Base-by-base conservation (phyloP, 2,329 filamentous ascomycete species). In the Fusarium phyllophilum region DNA sequence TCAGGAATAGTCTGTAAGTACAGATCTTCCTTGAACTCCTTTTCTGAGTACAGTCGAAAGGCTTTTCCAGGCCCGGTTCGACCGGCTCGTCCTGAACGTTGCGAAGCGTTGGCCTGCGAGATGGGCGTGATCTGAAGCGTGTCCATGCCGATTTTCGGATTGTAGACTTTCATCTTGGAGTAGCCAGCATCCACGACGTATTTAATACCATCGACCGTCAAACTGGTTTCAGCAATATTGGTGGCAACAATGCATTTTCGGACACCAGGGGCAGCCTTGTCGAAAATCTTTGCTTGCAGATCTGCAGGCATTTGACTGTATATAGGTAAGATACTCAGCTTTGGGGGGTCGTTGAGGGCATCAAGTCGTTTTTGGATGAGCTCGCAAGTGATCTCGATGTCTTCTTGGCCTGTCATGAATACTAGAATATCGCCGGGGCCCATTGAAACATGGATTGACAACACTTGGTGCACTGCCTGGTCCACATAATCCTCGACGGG, bases 251-350 rank as follows among this genome's bases (percentile, higher is more conserved):
- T 97, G 78, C 97, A 97, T 81, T 99, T 99, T 66, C 96, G 91
- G 9, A 97, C 95, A 3, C 96, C 96, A 1, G 95, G 93, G 6
- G 94, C 87, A 6, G 97, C 96, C 74, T 92, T 91, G 79, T 99
- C 96, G 78, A 99, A 99, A 74, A 99, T 99, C 83, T 97, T 98
- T 68, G 96, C 94, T 82, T 99, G 97, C 41, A 99, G 86, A 82
- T 99, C 97, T 39, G 96, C 96, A 6, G 96, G 97, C 96, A 99
- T 98, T 82, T 99, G 96, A 87, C 95, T 98, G 89, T 99, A 99
- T 62, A 99, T 98, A 0, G 97, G 97, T 34, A 99, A 84, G 62
- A 99, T 97, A 80, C 94, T 96, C 66, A 99, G 89, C 80, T 97
- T 96, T 3, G 96, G 95, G 2, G 96, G 96, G 78, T 99, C 95